These are phyloP conservation scores for Kregervanrija fluxuum DNA, from an alignment of 805 yeast species.

Conservation along the genomic window DNA sequence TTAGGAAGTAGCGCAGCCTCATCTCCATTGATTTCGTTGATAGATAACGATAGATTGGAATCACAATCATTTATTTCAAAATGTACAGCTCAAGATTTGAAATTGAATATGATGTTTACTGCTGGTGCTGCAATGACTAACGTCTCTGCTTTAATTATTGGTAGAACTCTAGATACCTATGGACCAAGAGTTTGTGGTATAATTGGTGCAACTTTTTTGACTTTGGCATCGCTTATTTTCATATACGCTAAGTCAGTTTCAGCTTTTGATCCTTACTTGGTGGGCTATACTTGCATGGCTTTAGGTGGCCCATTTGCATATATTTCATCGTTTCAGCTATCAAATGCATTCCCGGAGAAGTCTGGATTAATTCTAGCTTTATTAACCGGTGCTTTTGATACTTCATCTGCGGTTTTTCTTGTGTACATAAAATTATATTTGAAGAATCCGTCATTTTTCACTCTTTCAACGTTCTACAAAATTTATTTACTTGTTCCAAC, in stretches of 20 bases:
- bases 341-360: constrained; percentile 47
- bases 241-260: constrained; percentile 30
- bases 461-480: constrained; percentile 37
- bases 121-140: constrained; percentile 51
- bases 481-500: constrained; percentile 41
- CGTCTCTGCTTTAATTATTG: constrained; percentile 45
- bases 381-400: constrained; percentile 52
- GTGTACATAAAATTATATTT: constrained; percentile 37
- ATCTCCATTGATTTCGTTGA: neutral
- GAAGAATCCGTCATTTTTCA: constrained; percentile 28
- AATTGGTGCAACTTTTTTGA: constrained; percentile 41
- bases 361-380: constrained; percentile 48
- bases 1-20: neutral
- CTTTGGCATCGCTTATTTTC: constrained; percentile 39
- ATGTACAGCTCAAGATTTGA: constrained; percentile 47
- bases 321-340: constrained; percentile 50
- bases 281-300: constrained; percentile 47
- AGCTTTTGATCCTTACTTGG: constrained; percentile 41
- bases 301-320: constrained; percentile 53
- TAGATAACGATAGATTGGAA: constrained; percentile 6
- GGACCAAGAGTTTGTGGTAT: constrained; percentile 51
- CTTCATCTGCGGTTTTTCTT: constrained; percentile 49
- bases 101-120: constrained; percentile 51
- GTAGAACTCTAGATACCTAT: constrained; percentile 39
- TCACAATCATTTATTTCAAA: constrained; percentile 29